Conservation (phyloP, 129 eudicot species). For the Centella asiatica region DNA sequence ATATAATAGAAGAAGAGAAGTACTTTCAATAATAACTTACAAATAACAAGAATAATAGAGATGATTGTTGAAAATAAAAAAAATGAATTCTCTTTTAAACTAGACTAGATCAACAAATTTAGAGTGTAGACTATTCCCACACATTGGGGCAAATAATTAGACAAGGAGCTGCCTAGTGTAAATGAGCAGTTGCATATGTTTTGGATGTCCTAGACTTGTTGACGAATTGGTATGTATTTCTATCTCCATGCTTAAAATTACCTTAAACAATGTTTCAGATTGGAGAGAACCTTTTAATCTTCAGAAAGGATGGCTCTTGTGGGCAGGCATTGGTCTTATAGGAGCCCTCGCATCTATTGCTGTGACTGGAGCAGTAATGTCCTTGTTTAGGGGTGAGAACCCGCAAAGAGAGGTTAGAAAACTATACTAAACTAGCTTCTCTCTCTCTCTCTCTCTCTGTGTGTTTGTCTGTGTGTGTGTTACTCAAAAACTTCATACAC, state of each 20-base stretch:
- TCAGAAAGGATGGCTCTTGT: constrained; percentile 86
- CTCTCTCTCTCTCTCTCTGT: background rate
- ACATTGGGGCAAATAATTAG: no score
- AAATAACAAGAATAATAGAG: no score
- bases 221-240: background rate
- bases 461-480: no score
- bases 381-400: constrained; percentile 64
- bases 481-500: background rate
- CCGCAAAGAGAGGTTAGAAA: constrained; percentile 85
- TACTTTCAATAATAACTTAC: no score
- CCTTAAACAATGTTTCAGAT: constrained; percentile 34
- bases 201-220: background rate
- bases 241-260: background rate
- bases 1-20: no score
- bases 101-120: no score
- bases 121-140: no score
- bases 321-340: constrained; percentile 86
- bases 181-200: background rate
- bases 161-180: background rate
- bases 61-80: no score
- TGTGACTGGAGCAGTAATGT: constrained; percentile 64
- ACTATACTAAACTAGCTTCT: constrained; percentile 4
- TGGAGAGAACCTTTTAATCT: constrained; percentile 79
- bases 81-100: no score
- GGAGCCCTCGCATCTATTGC: constrained; percentile 79